These are phyloP conservation scores for Lactarius sanguifluus DNA, from an alignment of 768 basidiomycete genomes.

Conservation along the genomic window DNA sequence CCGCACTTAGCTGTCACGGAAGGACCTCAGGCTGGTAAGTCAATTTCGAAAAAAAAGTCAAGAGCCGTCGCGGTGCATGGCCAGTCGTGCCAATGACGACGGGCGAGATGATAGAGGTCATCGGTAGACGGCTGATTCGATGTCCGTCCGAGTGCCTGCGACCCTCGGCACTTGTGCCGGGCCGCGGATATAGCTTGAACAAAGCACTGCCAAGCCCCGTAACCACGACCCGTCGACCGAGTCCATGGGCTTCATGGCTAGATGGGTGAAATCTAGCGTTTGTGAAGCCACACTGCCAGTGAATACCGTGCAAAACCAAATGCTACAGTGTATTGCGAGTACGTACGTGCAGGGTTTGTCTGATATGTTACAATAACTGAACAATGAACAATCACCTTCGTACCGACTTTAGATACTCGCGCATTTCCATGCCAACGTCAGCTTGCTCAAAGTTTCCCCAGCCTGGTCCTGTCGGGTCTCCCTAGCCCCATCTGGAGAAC, in stretches of 20 bases:
- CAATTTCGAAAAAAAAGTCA: too few species aligned
- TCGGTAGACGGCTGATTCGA: too few species aligned
- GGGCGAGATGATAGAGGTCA: too few species aligned
- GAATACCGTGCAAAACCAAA: not conserved
- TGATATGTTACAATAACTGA: not conserved
- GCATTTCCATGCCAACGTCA: slow-evolving; percentile 3
- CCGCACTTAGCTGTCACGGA: too few species aligned
- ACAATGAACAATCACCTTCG: not conserved
- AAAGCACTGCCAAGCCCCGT: too few species aligned
- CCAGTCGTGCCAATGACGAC: not conserved
- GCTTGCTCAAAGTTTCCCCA: not conserved
- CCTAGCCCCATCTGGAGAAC: not conserved
- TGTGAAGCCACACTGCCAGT: not conserved
- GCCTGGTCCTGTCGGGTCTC: not conserved
- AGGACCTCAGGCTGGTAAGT: not conserved
- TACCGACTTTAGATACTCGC: slow-evolving; percentile 1
- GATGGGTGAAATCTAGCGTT: not conserved
- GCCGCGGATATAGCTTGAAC: not conserved
- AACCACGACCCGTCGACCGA: not conserved
- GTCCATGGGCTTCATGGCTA: not conserved
- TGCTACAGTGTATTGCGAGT: not conserved
- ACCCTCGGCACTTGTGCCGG: too few species aligned
- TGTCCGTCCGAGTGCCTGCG: too few species aligned
- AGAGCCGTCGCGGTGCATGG: too few species aligned
- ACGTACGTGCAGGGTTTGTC: not conserved